Evolutionary conservation across 257 asterid genomes (phyloP), one percentile per base, ranked within the genome.

Genomic region (Nicotiana otophora): DNA sequence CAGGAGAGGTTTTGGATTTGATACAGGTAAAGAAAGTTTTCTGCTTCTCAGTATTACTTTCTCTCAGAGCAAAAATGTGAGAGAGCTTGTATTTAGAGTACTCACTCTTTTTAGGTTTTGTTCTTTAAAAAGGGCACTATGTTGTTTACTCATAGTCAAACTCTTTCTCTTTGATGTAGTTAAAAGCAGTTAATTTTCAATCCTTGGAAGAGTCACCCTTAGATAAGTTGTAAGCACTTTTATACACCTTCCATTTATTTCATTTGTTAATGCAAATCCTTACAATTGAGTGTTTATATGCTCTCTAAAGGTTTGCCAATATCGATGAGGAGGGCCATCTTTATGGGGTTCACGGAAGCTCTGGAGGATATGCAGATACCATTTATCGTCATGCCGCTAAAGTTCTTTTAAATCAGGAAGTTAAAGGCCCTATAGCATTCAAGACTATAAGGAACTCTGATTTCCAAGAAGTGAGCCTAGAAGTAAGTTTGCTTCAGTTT

Each of bases 281-380:
- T 83, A 33, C 77, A 64, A 58, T 72, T 77, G 68, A 88, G 46
- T n/a, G 64, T 53, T 42, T 60, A 48, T 26, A 85, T 14, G 79
- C 80, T 19, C 79, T 85, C 30, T 60, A 60, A 86, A 96, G 99
- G 85, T 86, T 96, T 81, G 85, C 97, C 70, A 96, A 96, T 85
- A 82, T 93, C 42, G 92, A 93, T 83, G 93, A 92, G 86, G 88
- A 86, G 78, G 96, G 89, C 82, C 87, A 85, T 82, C 92, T 96
- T 42, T 91, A 87, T 85, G 97, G 98, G 60, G 96, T 93, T 55
- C 87, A 33, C 33, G 99, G 99, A 78, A 88, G 98, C 89, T 94
- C 99, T 60, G 99, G 99, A 79, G 99, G 99, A 83, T 96, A 93
- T 84, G 98, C 98, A 11, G 99, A 94, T 68, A 91, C 97, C 42